These are phyloP conservation scores for Phellinidium pouzarii DNA, from an alignment of 1,284 basidiomycete genomes.

Conservation along the genomic window DNA sequence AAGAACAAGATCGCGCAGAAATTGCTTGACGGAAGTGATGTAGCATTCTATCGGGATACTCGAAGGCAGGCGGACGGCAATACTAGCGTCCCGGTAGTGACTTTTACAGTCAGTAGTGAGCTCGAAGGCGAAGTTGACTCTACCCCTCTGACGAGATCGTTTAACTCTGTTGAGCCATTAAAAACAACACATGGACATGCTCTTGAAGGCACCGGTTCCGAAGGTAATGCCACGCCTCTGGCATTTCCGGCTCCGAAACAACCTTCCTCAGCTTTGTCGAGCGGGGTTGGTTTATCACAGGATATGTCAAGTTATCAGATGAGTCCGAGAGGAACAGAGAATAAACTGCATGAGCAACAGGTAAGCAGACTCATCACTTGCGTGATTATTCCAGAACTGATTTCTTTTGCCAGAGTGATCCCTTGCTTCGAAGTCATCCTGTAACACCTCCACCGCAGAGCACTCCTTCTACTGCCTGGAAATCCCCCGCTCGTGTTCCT, in stretches of 20 bases:
- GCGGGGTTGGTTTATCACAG: neutral
- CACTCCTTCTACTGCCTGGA: conserved; percentile 36
- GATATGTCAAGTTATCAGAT: neutral
- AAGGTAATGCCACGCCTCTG: neutral
- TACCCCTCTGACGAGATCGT: neutral
- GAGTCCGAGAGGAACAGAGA: neutral
- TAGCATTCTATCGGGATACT: conserved; percentile 65
- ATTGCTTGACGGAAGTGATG: conserved; percentile 59
- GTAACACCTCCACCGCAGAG: conserved; percentile 19
- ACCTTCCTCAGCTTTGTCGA: neutral
- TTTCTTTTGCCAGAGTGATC: conserved; percentile 3
- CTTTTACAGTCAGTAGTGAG: conserved; percentile 73
- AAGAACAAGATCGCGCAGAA: conserved; percentile 40
- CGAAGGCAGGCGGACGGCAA: conserved; percentile 40
- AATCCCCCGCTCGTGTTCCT: conserved; percentile 57
- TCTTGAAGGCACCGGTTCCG: neutral
- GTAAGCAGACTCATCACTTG: neutral
- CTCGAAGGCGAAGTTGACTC: conserved; percentile 35
- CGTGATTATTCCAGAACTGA: neutral
- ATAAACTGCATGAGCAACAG: conserved; percentile 4
- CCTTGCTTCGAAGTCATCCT: conserved; percentile 10
- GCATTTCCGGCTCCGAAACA: neutral
- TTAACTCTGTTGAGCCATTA: neutral
- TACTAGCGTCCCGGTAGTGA: conserved; percentile 28
- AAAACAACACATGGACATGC: neutral